Evolutionary conservation across 768 basidiomycete species (phyloP), one percentile per base, ranked within the genome.

Genomic region (Tulasnella sp.): DNA sequence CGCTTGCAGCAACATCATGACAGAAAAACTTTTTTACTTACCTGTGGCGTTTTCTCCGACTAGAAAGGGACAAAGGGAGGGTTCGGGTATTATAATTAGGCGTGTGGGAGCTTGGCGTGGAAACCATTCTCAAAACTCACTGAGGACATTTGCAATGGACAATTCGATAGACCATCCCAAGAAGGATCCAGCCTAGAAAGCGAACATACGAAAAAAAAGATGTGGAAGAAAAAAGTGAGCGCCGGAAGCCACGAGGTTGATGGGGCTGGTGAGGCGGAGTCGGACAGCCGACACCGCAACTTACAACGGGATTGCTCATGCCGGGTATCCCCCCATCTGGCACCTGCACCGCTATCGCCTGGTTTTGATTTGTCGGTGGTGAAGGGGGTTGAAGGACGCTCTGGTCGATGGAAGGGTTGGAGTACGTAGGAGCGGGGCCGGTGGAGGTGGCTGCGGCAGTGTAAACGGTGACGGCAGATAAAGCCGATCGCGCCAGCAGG

Each of bases 291-390:
- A 15, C 9, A 24, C 2, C 10, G 2, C 24, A 15, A 51, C 49
- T 21, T 21, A 51, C 50, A 19, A 51, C 50, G 50, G 50, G 50
- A 34, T 51, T 51, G 38, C 50, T 13, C 50, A 51, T 51, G 3
- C 50, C 50, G 15, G 50, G n/a, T 32, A 51, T 51, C 1, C 50
- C 50, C 5, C 50, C 50, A 51, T 51, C 50, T 15, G 29, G 34
- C 13, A 51, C 27, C 27, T 51, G 50, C 8, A 51, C 23, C 17
- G n/a, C 29, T 3, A 27, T 11, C 8, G 50, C 23, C 34, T 27
- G 9, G 23, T 19, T 51, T n/a, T 29, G 34, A 4, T 51, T 32
- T 3, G 50, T 5, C 21, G 50, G 50, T 10, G 50, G 50, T 3
- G 17, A 27, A 3, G 50, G 50, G 2, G 50, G 17, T 2, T 3